These are phyloP conservation scores for Phycomyces nitens DNA, from an alignment of 192 early-diverging fungal species.

Conservation along the genomic window DNA sequence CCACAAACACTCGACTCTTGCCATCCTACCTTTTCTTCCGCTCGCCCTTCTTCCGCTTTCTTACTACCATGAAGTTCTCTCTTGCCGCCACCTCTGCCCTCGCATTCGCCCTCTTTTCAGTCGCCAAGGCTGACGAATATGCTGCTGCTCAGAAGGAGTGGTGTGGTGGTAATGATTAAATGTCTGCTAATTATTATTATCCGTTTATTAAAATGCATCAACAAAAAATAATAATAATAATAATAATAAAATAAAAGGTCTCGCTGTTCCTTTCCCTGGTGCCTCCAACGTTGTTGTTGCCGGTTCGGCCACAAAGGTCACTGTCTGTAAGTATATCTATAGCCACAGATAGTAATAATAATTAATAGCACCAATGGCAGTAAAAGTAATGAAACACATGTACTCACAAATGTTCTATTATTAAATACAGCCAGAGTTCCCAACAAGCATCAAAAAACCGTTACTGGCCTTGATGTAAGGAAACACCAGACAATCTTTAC, in stretches of 20 bases:
- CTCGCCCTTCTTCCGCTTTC: neutral
- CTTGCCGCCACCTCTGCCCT: constrained; percentile 27
- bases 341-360: neutral
- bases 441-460: constrained; percentile 15
- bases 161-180: constrained; percentile 19
- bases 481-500: neutral
- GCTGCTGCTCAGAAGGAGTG: constrained; percentile 25
- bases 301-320: constrained; percentile 19
- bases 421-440: constrained; percentile 14
- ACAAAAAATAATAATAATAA: no score
- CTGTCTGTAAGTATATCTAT: constrained; percentile 19
- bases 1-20: neutral
- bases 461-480: constrained; percentile 33
- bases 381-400: neutral
- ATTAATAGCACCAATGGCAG: neutral
- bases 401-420: no score
- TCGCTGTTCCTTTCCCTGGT: constrained; percentile 16
- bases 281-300: constrained; percentile 13
- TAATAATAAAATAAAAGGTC: constrained; percentile 1
- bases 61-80: constrained; percentile 29
- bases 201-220: no score
- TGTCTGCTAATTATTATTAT: neutral
- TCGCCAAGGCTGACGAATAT: constrained; percentile 25
- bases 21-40: neutral
- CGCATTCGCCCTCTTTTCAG: constrained; percentile 3